Evolutionary conservation across 768 basidiomycete species (phyloP).

Genomic region (Trichaptum fuscoviolaceum): DNA sequence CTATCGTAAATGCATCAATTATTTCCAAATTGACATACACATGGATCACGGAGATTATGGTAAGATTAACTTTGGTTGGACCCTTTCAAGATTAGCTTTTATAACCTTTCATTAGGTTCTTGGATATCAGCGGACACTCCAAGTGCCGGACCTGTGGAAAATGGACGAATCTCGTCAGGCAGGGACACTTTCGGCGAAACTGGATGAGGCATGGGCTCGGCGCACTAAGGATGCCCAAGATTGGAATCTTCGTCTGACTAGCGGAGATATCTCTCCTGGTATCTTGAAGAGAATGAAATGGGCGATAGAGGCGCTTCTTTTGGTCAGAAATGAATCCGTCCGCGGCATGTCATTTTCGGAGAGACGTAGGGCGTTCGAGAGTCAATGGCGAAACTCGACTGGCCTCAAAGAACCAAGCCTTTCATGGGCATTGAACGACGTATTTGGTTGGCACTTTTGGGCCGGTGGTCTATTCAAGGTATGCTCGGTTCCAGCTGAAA

Average conservation of each 20-base stretch:
- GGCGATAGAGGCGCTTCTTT: slow-evolving; percentile 25
- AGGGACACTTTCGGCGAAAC: slow-evolving; percentile 41
- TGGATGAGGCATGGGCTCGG: slow-evolving; percentile 50
- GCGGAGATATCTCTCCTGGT: slow-evolving; percentile 39
- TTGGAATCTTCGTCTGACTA: slow-evolving; percentile 50
- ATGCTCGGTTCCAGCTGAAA: not conserved
- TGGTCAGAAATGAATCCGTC: not conserved
- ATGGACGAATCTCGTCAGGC: slow-evolving; percentile 48
- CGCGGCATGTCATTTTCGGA: slow-evolving; percentile 9
- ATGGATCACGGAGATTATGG: slow-evolving; percentile 63
- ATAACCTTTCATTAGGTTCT: slow-evolving; percentile 31
- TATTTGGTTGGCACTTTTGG: slow-evolving; percentile 58
- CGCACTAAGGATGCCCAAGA: slow-evolving; percentile 43
- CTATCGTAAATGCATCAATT: slow-evolving; percentile 51
- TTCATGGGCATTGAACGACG: slow-evolving; percentile 56
- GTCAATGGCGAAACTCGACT: slow-evolving; percentile 39
- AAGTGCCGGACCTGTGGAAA: slow-evolving; percentile 72
- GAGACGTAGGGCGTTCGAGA: slow-evolving; percentile 28
- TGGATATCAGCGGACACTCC: slow-evolving; percentile 69
- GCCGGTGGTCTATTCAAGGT: slow-evolving; percentile 56
- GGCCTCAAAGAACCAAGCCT: slow-evolving; percentile 47
- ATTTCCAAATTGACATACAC: slow-evolving; percentile 56
- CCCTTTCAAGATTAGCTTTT: not conserved
- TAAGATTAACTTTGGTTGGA: slow-evolving; percentile 11
- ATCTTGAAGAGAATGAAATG: slow-evolving; percentile 35